phyloP scores from a whole-genome alignment of 2,329 filamentous ascomycete genomes.

The Celoporthe dispersa region DNA sequence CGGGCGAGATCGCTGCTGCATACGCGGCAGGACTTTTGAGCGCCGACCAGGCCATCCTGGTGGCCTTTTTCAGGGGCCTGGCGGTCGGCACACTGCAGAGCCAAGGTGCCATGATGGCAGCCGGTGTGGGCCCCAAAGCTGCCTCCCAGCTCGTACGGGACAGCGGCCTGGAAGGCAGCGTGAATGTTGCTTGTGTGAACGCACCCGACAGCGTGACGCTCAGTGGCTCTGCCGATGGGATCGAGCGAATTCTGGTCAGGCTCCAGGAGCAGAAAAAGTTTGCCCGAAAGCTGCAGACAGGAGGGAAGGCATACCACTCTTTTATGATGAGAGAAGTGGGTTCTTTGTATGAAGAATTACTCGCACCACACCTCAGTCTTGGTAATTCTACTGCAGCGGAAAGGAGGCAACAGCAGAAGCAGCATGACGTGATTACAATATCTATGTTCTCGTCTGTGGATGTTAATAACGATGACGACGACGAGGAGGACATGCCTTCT shows the following conservation, averaged over 20 bases:
- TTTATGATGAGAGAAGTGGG: background rate
- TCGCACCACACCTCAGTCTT: background rate
- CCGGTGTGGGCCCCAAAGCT: background rate
- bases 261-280: background rate
- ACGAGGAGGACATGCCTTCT: background rate
- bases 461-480: background rate
- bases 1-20: background rate
- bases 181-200: background rate
- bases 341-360: background rate
- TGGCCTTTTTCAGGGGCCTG: background rate
- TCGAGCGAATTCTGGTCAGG: background rate
- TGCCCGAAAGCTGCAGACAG: background rate
- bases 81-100: background rate
- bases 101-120: background rate
- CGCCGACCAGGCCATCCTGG: background rate
- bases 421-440: background rate
- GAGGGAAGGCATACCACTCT: background rate
- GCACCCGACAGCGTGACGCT: background rate
- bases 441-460: background rate
- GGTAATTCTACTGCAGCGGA: background rate
- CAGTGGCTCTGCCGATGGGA: background rate
- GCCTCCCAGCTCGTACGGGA: background rate
- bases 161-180: background rate
- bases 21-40: background rate
- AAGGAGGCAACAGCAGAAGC: background rate